Conservation (phyloP, 805 yeast genomes). For the Candida glaebosa region DNA sequence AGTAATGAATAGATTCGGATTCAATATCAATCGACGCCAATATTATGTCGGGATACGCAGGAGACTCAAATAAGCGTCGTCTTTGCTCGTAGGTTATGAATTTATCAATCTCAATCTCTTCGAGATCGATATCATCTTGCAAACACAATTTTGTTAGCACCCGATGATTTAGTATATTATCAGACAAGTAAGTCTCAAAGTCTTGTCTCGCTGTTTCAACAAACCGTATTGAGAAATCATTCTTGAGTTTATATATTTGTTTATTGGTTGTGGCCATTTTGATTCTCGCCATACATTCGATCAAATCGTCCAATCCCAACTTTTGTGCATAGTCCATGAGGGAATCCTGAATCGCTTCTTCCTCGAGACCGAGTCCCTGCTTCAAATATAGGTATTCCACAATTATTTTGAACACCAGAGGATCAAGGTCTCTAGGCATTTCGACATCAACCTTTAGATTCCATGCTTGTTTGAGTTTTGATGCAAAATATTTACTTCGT, state of each 20-base stretch:
- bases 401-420: constrained; percentile 18
- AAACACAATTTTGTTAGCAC: constrained; percentile 11
- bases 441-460: constrained; percentile 11
- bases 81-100: constrained; percentile 19
- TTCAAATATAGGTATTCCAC: constrained; percentile 30
- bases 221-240: constrained; percentile 26
- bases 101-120: constrained; percentile 22
- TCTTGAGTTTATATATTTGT: constrained; percentile 25
- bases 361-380: constrained; percentile 28
- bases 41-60: constrained; percentile 46
- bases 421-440: constrained; percentile 15
- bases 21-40: constrained; percentile 31
- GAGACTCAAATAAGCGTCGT: constrained; percentile 16
- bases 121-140: constrained; percentile 26
- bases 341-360: constrained; percentile 10
- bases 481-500: constrained; percentile 23
- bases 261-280: constrained; percentile 18
- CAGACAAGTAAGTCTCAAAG: constrained; percentile 24
- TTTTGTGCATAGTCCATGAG: constrained; percentile 29
- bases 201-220: constrained; percentile 34
- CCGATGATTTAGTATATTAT: constrained; percentile 19
- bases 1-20: constrained; percentile 31
- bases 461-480: constrained; percentile 22
- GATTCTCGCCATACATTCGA: constrained; percentile 28
- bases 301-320: constrained; percentile 34